A percentile compares a stretch with the other conserved stretches of the same genome.
phyloP scores from a whole-genome alignment of 2,329 filamentous ascomycete species.

The Colletotrichum plurivorum region DNA sequence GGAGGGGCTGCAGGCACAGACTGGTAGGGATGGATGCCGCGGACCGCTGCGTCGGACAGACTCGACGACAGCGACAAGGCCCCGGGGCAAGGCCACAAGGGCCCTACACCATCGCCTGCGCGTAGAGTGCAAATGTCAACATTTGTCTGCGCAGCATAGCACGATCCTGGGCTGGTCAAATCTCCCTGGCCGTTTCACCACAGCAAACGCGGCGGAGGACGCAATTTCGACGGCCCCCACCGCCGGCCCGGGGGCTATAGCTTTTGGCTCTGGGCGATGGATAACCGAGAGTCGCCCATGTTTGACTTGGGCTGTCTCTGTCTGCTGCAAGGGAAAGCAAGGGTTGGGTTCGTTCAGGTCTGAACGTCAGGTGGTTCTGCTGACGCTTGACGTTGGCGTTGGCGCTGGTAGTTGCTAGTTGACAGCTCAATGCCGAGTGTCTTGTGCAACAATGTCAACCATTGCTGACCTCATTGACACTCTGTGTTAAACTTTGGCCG shows the following conservation, averaged over 20 bases:
- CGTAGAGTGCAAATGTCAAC: slow-evolving; percentile 24
- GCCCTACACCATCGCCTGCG: neutral
- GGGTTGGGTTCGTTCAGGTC: too few species aligned
- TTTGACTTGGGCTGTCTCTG: too few species aligned
- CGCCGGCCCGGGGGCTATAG: slow-evolving; percentile 16
- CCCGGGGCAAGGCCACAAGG: slow-evolving; percentile 5
- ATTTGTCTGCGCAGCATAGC: neutral
- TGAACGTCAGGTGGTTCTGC: too few species aligned
- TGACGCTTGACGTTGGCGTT: slow-evolving; percentile 1
- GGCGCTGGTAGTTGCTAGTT: neutral
- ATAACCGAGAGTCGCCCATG: slow-evolving; percentile 14
- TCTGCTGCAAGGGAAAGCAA: too few species aligned
- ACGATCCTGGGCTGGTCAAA: slow-evolving; percentile 35
- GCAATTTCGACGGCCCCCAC: slow-evolving; percentile 37
- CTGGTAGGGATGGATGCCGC: neutral
- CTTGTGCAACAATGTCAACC: neutral
- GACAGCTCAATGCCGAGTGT: neutral
- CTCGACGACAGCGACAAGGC: slow-evolving; percentile 13
- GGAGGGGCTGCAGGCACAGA: too few species aligned
- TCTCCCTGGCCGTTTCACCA: slow-evolving; percentile 40
- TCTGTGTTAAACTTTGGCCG: slow-evolving; percentile 16
- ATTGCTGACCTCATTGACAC: slow-evolving; percentile 3
- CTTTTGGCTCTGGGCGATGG: neutral
- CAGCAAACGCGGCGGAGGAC: slow-evolving; percentile 33
- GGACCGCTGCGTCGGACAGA: slow-evolving; percentile 18